Base-by-base conservation (phyloP, 805 yeast genomes). In the Candida silvatica region DNA sequence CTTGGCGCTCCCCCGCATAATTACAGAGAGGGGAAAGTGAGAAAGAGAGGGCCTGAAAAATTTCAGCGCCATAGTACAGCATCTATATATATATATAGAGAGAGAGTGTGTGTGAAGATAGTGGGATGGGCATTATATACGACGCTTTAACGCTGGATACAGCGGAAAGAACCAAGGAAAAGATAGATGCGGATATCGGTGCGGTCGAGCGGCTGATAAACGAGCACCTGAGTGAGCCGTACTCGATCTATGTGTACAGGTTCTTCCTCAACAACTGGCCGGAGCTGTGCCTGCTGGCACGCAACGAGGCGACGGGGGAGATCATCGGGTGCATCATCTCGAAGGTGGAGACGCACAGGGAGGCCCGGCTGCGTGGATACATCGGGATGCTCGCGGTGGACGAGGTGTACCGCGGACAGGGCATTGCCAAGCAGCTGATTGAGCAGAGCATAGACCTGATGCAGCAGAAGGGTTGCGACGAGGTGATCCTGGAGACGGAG, bases 331-430 rank as follows among this genome's bases (percentile, higher is more conserved):
- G 81, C 26, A 77, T 90, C 6, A 83, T 92, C 5, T 78, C 94
- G 35, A 85, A 87, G 48, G 73, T 77, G 9, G 94, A 83, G 43
- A 64, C 71, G 1, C 97, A 90, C 57, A 67, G 90, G 39, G 67
- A 70, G 17, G 78, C 74, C 8, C 66, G 95, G 40, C 52, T 67
- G 45, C 67, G 98, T 40, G 98, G 98, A 0, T 92, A 92, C 51
- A 88, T 92, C 20, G 98, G 97, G 2, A 92, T 92, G 98, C 61
- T 92, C 36, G 95, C 94, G 0, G 94, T 90, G 9, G 77, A 78
- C 34, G 74, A 76, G 26, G 52, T 59, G 12, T 77, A 68, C 52
- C 64, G 98, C 37, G 88, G 94, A 3, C 63, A 61, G 29, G 95
- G 96, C 1, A 80, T 88, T 31, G 97, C 97, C 3, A 79, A 79